These are phyloP conservation scores for Tardiomyces blankii DNA, from an alignment of 1,139 yeast species.

Conservation along the genomic window DNA sequence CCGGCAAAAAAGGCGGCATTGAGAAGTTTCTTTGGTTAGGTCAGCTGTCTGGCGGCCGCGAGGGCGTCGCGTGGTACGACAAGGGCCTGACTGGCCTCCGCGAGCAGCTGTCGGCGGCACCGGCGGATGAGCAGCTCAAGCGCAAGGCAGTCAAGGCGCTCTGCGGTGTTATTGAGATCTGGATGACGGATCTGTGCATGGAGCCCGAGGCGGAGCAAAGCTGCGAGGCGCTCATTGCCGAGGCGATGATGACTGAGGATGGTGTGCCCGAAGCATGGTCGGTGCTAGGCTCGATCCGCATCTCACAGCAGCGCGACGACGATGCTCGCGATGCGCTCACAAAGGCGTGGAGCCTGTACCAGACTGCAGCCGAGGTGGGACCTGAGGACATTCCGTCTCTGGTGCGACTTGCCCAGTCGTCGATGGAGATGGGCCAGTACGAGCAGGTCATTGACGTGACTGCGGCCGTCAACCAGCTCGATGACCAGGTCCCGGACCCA, in stretches of 20 bases:
- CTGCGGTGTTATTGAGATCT: constrained; percentile 82
- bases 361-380: constrained; percentile 41
- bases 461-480: constrained; percentile 55
- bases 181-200: constrained; percentile 99
- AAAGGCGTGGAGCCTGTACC: constrained; percentile 67
- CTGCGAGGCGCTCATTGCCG: constrained; percentile 64
- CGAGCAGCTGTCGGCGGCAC: constrained; percentile 26
- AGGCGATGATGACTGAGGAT: constrained; percentile 51
- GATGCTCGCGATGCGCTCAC: constrained; percentile 65
- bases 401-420: constrained; percentile 47
- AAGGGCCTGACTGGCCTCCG: constrained; percentile 49
- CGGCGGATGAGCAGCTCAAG: constrained; percentile 19
- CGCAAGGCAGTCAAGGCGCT: constrained; percentile 59
- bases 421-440: constrained; percentile 61
- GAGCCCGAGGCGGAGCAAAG: constrained; percentile 74
- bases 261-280: constrained; percentile 72
- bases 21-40: constrained; percentile 88
- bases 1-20: constrained; percentile 46
- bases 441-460: constrained; percentile 56
- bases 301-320: constrained; percentile 66
- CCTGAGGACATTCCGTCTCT: constrained; percentile 59
- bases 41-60: constrained; percentile 75
- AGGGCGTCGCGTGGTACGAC: constrained; percentile 58
- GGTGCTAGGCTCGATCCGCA: constrained; percentile 74
- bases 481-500: constrained; percentile 72